These are phyloP conservation scores for Lichtheimia corymbifera DNA, from an alignment of 371 early-diverging fungal genomes.

Conservation along the genomic window DNA sequence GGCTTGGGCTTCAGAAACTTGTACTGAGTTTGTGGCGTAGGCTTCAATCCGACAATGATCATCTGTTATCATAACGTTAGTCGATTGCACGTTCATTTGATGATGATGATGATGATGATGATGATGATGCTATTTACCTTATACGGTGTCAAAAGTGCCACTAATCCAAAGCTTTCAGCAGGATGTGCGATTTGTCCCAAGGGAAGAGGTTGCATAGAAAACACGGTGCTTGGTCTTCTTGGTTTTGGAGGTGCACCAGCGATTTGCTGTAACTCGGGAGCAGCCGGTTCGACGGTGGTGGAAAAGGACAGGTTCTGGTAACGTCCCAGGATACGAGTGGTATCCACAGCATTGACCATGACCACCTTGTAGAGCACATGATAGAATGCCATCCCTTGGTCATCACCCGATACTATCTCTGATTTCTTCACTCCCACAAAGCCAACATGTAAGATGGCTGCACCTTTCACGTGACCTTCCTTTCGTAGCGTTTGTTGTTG, in stretches of 20 bases:
- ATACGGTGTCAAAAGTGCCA: constrained; percentile 75
- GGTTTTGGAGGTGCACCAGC: constrained; percentile 21
- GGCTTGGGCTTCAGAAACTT: constrained; percentile 61
- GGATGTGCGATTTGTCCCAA: constrained; percentile 63
- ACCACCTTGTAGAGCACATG: constrained; percentile 70
- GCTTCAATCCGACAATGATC: constrained; percentile 75
- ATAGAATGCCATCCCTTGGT: constrained; percentile 76
- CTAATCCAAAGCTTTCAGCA: constrained; percentile 68
- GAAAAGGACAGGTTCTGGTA: constrained; percentile 51
- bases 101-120: no score
- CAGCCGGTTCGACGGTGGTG: constrained; percentile 6
- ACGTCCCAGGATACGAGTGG: constrained; percentile 69
- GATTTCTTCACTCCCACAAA: constrained; percentile 69
- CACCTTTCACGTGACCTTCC: constrained; percentile 72
- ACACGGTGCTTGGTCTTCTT: constrained; percentile 61
- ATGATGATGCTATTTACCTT: constrained; percentile 51
- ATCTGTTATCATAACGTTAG: constrained; percentile 37
- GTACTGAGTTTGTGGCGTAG: constrained; percentile 70
- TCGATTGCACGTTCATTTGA: no score
- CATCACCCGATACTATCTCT: constrained; percentile 74
- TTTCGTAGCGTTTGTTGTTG: constrained; percentile 41
- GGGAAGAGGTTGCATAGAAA: constrained; percentile 70
- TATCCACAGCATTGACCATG: constrained; percentile 69
- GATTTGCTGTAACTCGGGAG: not conserved
- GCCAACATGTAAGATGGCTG: constrained; percentile 69